A percentile compares a stretch with the other conserved stretches of the same genome.
Evolutionary conservation across 768 basidiomycete genomes (phyloP).

Genomic region (Mrakia gelida): DNA sequence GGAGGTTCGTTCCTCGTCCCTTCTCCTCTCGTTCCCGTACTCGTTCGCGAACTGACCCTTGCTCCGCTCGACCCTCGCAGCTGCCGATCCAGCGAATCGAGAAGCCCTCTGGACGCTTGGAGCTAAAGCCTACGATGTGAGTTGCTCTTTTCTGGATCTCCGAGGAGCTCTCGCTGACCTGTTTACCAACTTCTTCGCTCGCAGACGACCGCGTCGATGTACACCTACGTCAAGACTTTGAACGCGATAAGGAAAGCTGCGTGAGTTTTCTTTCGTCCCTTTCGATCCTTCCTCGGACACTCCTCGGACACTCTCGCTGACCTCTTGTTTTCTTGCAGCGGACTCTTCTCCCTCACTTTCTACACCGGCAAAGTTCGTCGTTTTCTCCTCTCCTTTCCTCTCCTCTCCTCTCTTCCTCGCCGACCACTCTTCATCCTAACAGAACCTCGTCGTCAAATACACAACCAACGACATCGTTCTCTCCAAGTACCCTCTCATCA

Average conservation of each 20-base stretch:
- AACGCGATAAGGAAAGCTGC: constrained; percentile 25
- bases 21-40: background rate
- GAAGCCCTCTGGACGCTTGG: constrained; percentile 27
- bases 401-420: background rate
- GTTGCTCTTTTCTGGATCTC: background rate
- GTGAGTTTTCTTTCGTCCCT: background rate
- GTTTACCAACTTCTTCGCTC: too few relatives aligned
- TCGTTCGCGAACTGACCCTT: background rate
- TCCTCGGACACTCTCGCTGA: background rate
- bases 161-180: background rate
- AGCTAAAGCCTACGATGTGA: constrained; percentile 9
- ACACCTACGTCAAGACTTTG: background rate
- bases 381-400: background rate
- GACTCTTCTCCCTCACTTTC: background rate
- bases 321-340: background rate
- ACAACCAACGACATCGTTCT: constrained; percentile 18
- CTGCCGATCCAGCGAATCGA: constrained; percentile 20
- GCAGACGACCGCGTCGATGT: constrained; percentile 13
- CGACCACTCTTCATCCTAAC: background rate
- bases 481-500: constrained; percentile 24
- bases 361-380: background rate
- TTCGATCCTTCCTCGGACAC: too few relatives aligned
- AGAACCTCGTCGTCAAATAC: background rate
- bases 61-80: background rate
- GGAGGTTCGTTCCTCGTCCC: background rate